These are phyloP conservation scores for Epichloe coenophiala DNA, from an alignment of 2,329 filamentous ascomycete genomes.

Conservation along the genomic window DNA sequence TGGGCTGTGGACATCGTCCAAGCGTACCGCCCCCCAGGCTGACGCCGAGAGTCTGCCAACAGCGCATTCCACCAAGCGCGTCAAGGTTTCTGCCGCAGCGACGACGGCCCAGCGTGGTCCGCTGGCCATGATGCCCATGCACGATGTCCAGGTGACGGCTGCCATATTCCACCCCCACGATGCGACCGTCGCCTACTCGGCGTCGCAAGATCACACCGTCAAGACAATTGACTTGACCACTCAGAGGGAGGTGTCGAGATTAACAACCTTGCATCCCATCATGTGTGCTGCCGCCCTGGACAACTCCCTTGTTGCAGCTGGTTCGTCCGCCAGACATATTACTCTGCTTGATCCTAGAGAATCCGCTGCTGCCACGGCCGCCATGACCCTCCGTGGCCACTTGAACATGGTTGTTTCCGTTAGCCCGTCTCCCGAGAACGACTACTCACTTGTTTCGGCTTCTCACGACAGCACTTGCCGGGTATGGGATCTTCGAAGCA, in stretches of 20 bases:
- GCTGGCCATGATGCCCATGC: conserved; percentile 56
- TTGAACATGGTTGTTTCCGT: conserved; percentile 54
- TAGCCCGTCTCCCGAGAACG: conserved; percentile 44
- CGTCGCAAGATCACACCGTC: conserved; percentile 81
- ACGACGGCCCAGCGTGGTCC: conserved; percentile 62
- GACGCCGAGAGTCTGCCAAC: conserved; percentile 56
- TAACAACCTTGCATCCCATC: conserved; percentile 72
- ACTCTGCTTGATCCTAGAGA: conserved; percentile 85
- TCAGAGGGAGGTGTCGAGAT: conserved; percentile 60
- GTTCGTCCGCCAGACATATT: conserved; percentile 75
- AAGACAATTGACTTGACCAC: conserved; percentile 87
- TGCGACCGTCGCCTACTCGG: conserved; percentile 78
- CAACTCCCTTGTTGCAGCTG: conserved; percentile 51
- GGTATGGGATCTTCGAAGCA: conserved; percentile 82
- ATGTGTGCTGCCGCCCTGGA: conserved; percentile 65
- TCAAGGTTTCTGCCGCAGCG: conserved; percentile 42
- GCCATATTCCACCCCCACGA: conserved; percentile 78
- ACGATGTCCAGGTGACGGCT: conserved; percentile 63
- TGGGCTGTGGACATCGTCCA: conserved; percentile 79
- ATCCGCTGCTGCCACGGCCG: conserved; percentile 60
- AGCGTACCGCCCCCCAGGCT: conserved; percentile 57
- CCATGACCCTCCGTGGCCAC: conserved; percentile 87
- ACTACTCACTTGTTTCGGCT: conserved; percentile 76
- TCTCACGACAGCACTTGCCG: conserved; percentile 85
- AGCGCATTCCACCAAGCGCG: conserved; percentile 58